Evolutionary conservation across 1,284 basidiomycete genomes (phyloP).

Genomic region (Papiliotrema nemorosa): DNA sequence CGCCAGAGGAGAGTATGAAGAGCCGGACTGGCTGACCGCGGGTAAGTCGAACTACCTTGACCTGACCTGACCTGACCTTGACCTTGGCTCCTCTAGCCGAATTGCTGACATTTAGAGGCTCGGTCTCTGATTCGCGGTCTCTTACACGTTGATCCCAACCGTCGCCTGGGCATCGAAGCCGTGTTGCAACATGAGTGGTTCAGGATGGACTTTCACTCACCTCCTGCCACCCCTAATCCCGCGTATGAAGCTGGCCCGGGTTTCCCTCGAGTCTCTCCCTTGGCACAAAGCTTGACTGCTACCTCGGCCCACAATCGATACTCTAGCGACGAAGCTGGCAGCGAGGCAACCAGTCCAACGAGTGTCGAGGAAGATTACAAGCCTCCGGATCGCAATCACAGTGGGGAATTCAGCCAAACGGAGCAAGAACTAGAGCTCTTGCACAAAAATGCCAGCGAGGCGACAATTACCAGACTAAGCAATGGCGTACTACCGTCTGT

Average conservation of each 20-base stretch:
- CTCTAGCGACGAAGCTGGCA: conserved; percentile 17
- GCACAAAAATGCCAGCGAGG: conserved; percentile 49
- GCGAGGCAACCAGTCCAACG: conserved; percentile 42
- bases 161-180: conserved; percentile 73
- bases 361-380: conserved; percentile 41
- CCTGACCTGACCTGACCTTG: background rate
- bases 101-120: too few species aligned
- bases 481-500: conserved; percentile 9
- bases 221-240: conserved; percentile 29
- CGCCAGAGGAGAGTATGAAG: conserved; percentile 80
- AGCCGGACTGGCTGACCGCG: conserved; percentile 83
- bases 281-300: conserved; percentile 30
- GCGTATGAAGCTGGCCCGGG: too few species aligned
- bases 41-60: conserved; percentile 53
- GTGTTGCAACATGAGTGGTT: conserved; percentile 94
- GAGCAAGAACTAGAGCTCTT: conserved; percentile 32
- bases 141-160: conserved; percentile 71
- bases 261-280: conserved; percentile 41
- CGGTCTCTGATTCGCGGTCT: conserved; percentile 74
- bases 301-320: too few species aligned
- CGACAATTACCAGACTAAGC: conserved; percentile 41
- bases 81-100: too few species aligned
- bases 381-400: conserved; percentile 19
- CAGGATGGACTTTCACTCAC: conserved; percentile 50
- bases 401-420: conserved; percentile 37